These are phyloP conservation scores for Fusarium albosuccineum DNA, from an alignment of 2,329 filamentous ascomycete species.

Conservation along the genomic window DNA sequence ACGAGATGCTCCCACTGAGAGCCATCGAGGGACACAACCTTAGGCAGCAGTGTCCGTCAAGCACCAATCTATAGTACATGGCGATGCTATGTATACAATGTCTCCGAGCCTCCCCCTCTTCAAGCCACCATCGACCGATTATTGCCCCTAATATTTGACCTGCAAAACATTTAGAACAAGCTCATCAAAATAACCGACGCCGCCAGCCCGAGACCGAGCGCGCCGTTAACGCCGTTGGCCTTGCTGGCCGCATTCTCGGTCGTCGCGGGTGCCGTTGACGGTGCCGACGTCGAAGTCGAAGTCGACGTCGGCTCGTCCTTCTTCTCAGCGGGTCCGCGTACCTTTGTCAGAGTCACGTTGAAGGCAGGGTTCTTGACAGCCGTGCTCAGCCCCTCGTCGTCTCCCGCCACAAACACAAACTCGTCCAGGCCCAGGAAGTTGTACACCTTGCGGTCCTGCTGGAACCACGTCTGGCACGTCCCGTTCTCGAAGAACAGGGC, in stretches of 20 bases:
- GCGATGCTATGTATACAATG: neutral
- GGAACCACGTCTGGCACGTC: constrained; percentile 50
- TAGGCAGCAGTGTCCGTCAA: too few species aligned
- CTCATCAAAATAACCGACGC: constrained; percentile 26
- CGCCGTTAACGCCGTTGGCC: constrained; percentile 15
- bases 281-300: too few species aligned
- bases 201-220: constrained; percentile 7
- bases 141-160: constrained; percentile 15
- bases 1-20: too few species aligned
- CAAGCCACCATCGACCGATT: neutral
- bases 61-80: neutral
- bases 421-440: constrained; percentile 49
- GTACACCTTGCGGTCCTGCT: constrained; percentile 51
- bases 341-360: constrained; percentile 47
- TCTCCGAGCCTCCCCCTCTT: neutral
- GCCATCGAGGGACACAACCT: too few species aligned
- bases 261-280: neutral
- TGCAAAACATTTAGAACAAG: constrained; percentile 38
- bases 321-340: constrained; percentile 39
- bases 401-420: constrained; percentile 45
- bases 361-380: constrained; percentile 44
- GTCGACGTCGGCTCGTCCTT: constrained; percentile 7
- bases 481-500: constrained; percentile 47
- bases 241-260: constrained; percentile 6
- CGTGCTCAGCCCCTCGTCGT: constrained; percentile 27